These are phyloP conservation scores for Trametes coccinea DNA, from an alignment of 768 basidiomycete genomes.

Conservation along the genomic window DNA sequence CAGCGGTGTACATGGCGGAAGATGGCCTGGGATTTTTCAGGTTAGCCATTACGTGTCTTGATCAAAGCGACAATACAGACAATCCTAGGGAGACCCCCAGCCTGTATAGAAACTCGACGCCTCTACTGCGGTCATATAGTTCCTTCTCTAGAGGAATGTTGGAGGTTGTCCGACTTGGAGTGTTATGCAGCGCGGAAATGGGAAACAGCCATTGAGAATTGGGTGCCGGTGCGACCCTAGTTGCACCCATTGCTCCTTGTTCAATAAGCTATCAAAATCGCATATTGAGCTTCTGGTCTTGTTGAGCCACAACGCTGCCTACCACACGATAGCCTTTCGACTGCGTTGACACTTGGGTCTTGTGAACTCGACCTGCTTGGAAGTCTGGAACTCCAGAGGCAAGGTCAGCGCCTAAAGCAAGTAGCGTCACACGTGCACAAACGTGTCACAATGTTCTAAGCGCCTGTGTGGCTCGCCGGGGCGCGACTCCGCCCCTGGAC, in stretches of 20 bases:
- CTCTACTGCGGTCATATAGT: slow-evolving; percentile 76
- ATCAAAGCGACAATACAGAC: slow-evolving; percentile 46
- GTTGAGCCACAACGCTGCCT: too few relatives aligned
- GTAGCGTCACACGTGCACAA: neutral
- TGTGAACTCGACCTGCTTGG: too few relatives aligned
- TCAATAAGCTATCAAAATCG: neutral
- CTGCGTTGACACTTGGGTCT: too few relatives aligned
- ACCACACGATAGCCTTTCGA: too few relatives aligned
- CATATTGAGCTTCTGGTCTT: too few relatives aligned
- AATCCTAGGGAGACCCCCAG: slow-evolving; percentile 74
- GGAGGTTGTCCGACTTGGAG: slow-evolving; percentile 57
- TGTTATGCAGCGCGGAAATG: slow-evolving; percentile 53
- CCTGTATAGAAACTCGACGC: slow-evolving; percentile 84
- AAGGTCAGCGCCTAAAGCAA: neutral
- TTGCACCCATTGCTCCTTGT: slow-evolving; percentile 15
- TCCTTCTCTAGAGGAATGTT: slow-evolving; percentile 56
- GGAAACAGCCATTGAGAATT: slow-evolving; percentile 74
- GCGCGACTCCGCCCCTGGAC: neutral
- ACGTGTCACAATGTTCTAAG: neutral
- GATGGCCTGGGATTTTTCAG: slow-evolving; percentile 54
- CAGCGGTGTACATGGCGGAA: slow-evolving; percentile 82
- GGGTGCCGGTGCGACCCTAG: slow-evolving; percentile 4
- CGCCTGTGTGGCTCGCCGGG: too few relatives aligned
- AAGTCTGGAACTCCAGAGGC: too few relatives aligned
- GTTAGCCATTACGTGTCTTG: slow-evolving; percentile 14